Evolutionary conservation across 768 basidiomycete genomes (phyloP), one percentile per base, ranked within the genome.

Genomic region (Serpula lacrymans): DNA sequence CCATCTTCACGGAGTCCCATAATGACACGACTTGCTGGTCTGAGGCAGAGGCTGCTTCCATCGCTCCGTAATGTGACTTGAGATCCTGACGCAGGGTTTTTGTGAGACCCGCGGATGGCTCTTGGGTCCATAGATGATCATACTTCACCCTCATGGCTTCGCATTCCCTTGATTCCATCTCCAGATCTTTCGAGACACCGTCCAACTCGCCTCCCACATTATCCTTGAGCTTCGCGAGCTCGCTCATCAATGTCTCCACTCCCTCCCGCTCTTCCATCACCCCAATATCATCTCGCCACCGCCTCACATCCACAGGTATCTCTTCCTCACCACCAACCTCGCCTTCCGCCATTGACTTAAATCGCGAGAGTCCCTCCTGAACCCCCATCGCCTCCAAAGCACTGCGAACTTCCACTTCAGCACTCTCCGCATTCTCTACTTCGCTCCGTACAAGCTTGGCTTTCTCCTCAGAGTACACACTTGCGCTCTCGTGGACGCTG

Each of bases 381-480:
- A 98, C 74, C 1, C 88, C 88, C 46, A 94, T 69, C 21, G 81
- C 80, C 34, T 95, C 93, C 37, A 98, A 60, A 17, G 82, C 80
- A 34, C 87, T 87, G 48, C 79, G 69, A 24, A 78, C 76, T 59
- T 94, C 89, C 5, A 73, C 84, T 55, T 96, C 92, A 0, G 86
- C 83, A 17, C 78, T 68, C 47, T 97, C 94, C 0, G 82, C 84
- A 38, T 81, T 79, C 69, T 97, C 95, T 6, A 86, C 88, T 59
- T 98, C 93, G 5, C 72, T 79, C 28, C 96, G 75, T 6, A 93
- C 91, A 20, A 89, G 58, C 63, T 99, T 98, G 16, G 95, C 96
- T 68, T 98, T 98, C 67, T 99, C 96, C 62, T 99, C 96, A 1
- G 92, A 95, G 62, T 99, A 99, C 11, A 99, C 82, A 43, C 85